phyloP scores from a whole-genome alignment of 305 asterid species.

The Fraxinus sp. region DNA sequence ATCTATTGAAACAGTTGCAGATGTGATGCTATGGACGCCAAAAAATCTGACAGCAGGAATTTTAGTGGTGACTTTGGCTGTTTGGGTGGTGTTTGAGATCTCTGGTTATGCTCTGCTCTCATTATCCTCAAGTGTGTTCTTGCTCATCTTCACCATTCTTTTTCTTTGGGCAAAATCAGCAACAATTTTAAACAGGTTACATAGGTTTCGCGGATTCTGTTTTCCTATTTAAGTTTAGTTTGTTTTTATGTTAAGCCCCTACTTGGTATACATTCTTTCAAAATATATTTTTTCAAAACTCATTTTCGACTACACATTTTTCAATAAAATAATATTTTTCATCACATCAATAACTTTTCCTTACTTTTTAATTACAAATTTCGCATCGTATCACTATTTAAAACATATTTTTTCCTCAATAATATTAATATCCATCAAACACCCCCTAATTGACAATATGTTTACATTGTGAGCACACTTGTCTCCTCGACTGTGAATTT shows the following conservation, averaged over 20 bases:
- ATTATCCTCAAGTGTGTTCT: conserved; percentile 64
- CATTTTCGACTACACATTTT: too few species aligned
- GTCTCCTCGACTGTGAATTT: background rate
- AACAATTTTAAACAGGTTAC: conserved; percentile 18
- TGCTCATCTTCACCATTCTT: conserved; percentile 73
- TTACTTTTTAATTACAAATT: too few species aligned
- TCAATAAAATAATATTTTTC: too few species aligned
- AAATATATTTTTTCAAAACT: too few species aligned
- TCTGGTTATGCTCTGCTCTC: conserved; percentile 71
- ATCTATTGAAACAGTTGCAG: conserved; percentile 57
- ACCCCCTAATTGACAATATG: background rate
- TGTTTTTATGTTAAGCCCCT: background rate
- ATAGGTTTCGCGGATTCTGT: too few species aligned
- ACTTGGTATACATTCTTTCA: too few species aligned
- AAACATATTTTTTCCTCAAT: too few species aligned
- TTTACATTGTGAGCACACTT: background rate
- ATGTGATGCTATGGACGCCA: conserved; percentile 74
- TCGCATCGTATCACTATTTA: too few species aligned
- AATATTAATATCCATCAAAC: too few species aligned
- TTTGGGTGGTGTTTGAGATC: conserved; percentile 82
- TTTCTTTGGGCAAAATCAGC: conserved; percentile 93
- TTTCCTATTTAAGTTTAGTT: background rate
- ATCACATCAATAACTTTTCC: too few species aligned
- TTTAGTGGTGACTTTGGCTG: conserved; percentile 48
- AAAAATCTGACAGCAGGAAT: conserved; percentile 51